Evolutionary conservation across 2,329 filamentous ascomycete genomes (phyloP), one percentile per base, ranked within the genome.

Genomic region (Cladosporium sp.): DNA sequence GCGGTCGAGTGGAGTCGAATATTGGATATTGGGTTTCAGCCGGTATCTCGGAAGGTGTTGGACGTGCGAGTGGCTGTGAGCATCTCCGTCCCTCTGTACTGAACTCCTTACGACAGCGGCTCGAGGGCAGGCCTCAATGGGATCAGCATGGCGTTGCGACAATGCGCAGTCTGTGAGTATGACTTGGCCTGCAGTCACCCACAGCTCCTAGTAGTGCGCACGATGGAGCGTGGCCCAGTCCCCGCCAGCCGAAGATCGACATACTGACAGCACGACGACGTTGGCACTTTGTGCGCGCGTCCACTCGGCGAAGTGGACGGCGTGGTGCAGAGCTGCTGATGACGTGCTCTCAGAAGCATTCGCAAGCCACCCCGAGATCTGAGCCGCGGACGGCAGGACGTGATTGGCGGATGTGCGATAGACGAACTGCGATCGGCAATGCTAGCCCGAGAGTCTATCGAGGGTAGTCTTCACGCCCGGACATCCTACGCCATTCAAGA

Each of bases 371-470:
- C 17, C 42, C 22, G 42, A 45, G 42, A 28, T 45, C 42, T 19
- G 42, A 25, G 42, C 42, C 24, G 15, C 28, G 34, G 45, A 15
- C 9, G 7, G 25, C 10, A 28, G 25, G 7, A 9, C 10, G n/a
- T 48, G 45, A 51, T 51, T 51, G 48, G 48, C 48, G 48, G 48
- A 13, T 24, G 48, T 34, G 36, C 48, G 48, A 51, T 51, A 17
- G 15, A 39, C 48, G 48, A 51, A 22, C 48, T 51, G 22, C 15
- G 35, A 51, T 51, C 48, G 48, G 48, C 48, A 51, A 1, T 39
- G 34, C 35, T 51, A 51, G 48, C 20, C 7, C 34, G 28, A 32
- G 28, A 32, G 28, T 32, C 28, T 32, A 32, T 32, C 28, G 8
- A 10, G 28, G 8, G 8, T 9, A 5, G 28, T 32, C 28, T 32